Evolutionary conservation across 768 basidiomycete genomes (phyloP).

Genomic region (Rhizopogon vulgaris): DNA sequence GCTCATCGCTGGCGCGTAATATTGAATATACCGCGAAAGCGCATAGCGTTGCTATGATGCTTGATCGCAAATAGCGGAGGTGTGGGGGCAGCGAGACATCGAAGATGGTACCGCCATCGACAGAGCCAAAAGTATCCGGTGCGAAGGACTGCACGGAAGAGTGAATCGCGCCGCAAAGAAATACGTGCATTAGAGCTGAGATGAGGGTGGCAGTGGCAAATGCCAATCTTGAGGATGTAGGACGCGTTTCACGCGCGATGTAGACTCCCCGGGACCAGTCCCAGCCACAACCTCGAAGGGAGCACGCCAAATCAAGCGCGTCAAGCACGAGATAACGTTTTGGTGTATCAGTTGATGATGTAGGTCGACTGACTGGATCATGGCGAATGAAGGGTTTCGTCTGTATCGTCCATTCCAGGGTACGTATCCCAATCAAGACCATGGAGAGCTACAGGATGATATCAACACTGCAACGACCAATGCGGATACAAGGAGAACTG

Average conservation of each 20-base stretch:
- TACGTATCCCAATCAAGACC: constrained; percentile 6
- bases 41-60: constrained; percentile 33
- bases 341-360: background rate
- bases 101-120: constrained; percentile 25
- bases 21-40: constrained; percentile 40
- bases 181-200: constrained; percentile 28
- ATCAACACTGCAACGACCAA: background rate
- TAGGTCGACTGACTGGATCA: background rate
- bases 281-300: constrained; percentile 57
- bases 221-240: constrained; percentile 25
- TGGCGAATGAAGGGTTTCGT: constrained; percentile 11
- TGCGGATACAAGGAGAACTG: background rate
- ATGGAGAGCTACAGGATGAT: constrained; percentile 8
- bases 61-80: constrained; percentile 30
- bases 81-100: constrained; percentile 23
- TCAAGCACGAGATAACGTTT: constrained; percentile 19
- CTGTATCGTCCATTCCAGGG: constrained; percentile 12
- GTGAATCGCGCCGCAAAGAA: constrained; percentile 41
- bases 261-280: constrained; percentile 38
- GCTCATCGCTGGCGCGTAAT: constrained; percentile 31
- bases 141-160: constrained; percentile 40
- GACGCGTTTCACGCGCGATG: constrained; percentile 33
- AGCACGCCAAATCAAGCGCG: constrained; percentile 43
- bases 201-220: constrained; percentile 33
- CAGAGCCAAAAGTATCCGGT: constrained; percentile 27